These are phyloP conservation scores for Graphium sp. DNA, from an alignment of 2,329 filamentous ascomycete species.

Conservation along the genomic window DNA sequence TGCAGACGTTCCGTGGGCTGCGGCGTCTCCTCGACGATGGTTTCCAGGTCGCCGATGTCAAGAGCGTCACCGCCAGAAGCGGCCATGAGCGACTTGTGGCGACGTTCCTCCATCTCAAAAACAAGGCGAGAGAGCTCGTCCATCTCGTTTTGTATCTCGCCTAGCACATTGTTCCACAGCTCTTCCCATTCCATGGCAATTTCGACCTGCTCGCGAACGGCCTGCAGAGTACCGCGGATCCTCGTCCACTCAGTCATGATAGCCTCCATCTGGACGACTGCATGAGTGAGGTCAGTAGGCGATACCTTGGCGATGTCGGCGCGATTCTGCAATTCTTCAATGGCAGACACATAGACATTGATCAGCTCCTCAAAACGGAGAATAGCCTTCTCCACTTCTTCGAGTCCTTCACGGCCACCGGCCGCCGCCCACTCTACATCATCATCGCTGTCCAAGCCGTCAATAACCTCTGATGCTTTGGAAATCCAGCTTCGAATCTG, in stretches of 20 bases:
- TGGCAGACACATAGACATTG: conserved; percentile 84
- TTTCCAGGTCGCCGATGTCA: conserved; percentile 82
- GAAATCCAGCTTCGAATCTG: conserved; percentile 90
- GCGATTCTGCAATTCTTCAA: conserved; percentile 74
- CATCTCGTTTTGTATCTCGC: conserved; percentile 80
- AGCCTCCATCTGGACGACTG: conserved; percentile 77
- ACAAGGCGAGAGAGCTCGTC: conserved; percentile 65
- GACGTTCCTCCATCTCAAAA: conserved; percentile 95
- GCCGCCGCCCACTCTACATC: conserved; percentile 94
- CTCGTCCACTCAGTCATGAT: conserved; percentile 73
- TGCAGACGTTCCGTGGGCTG: conserved; percentile 31
- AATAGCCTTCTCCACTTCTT: conserved; percentile 59
- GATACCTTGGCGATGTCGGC: conserved; percentile 59
- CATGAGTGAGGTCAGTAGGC: conserved; percentile 50
- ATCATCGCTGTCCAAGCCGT: conserved; percentile 81
- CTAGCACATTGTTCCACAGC: conserved; percentile 83
- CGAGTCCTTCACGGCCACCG: conserved; percentile 66
- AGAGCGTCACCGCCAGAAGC: conserved; percentile 42
- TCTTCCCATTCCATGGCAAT: conserved; percentile 99
- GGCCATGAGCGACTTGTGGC: conserved; percentile 61
- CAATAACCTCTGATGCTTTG: conserved; percentile 79
- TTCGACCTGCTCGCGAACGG: conserved; percentile 79
- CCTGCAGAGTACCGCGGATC: conserved; percentile 62
- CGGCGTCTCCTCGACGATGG: conserved; percentile 79
- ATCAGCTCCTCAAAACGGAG: conserved; percentile 75